Percentiles rank a stretch among this genome's conserved stretches.
These are phyloP conservation scores for Aspergillus puulaauensis DNA, from an alignment of 2,329 filamentous ascomycete genomes.

Conservation along the genomic window DNA sequence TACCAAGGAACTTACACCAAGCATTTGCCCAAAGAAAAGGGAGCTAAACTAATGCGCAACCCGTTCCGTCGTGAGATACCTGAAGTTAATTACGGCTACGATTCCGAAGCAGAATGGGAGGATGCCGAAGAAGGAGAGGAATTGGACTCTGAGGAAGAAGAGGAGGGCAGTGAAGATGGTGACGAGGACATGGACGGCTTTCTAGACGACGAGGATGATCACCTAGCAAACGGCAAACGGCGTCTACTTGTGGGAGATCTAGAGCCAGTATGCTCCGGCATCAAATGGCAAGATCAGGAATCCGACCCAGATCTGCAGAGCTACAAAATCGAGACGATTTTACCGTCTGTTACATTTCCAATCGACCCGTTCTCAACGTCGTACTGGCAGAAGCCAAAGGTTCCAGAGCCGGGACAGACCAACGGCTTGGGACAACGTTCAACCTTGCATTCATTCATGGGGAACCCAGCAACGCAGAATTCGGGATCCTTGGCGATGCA, in stretches of 20 bases:
- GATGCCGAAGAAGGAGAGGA: constrained; percentile 72
- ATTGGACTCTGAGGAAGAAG: constrained; percentile 63
- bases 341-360: constrained; percentile 53
- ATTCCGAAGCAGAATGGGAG: constrained; percentile 66
- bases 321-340: constrained; percentile 73
- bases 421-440: constrained; percentile 15
- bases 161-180: constrained; percentile 62
- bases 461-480: constrained; percentile 16
- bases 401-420: constrained; percentile 21
- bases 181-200: constrained; percentile 88
- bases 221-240: constrained; percentile 54
- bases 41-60: constrained; percentile 52
- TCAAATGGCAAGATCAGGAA: constrained; percentile 73
- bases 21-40: constrained; percentile 38
- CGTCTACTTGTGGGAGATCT: constrained; percentile 64
- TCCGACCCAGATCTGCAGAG: constrained; percentile 52
- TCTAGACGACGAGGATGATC: constrained; percentile 80
- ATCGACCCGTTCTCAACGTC: constrained; percentile 82
- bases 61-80: constrained; percentile 53
- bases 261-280: constrained; percentile 73
- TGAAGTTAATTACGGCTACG: constrained; percentile 64
- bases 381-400: constrained; percentile 66
- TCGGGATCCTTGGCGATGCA: constrained; percentile 9
- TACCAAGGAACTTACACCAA: constrained; percentile 64
- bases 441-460: constrained; percentile 24